Evolutionary conservation across 2,329 filamentous ascomycete species (phyloP).

Genomic region (Epicoccum nigrum): DNA sequence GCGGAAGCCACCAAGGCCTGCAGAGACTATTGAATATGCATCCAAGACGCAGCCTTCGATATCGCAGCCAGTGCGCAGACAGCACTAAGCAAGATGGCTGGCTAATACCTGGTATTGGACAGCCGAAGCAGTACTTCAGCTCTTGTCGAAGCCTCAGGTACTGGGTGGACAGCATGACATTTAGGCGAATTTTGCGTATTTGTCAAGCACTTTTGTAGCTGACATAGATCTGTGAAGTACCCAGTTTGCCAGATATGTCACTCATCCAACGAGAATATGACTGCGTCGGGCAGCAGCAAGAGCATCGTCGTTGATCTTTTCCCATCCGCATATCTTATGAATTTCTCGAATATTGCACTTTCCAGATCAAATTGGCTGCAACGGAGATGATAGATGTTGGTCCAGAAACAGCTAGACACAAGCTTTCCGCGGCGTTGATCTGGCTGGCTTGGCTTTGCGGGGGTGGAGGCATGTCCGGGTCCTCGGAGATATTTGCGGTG

Average conservation of each 20-base stretch:
- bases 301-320: background rate
- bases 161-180: background rate
- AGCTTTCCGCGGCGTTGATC: slow-evolving; percentile 1
- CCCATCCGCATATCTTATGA: too few relatives aligned
- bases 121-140: background rate
- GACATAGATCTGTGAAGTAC: background rate
- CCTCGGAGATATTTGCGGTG: background rate
- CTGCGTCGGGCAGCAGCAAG: background rate
- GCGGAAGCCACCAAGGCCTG: too few relatives aligned
- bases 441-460: background rate
- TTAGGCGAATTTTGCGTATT: background rate
- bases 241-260: too few relatives aligned
- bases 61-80: background rate
- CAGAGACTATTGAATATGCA: slow-evolving; percentile 13
- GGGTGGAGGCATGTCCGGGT: background rate
- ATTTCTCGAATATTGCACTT: too few relatives aligned
- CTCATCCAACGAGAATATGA: background rate
- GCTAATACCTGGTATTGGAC: background rate
- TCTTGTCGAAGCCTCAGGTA: background rate
- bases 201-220: background rate
- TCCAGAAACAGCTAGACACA: background rate
- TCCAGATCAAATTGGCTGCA: background rate
- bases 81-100: background rate
- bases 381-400: background rate
- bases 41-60: background rate